Conservation (phyloP, 208 protist species). For the Leishmania braziliensis region DNA sequence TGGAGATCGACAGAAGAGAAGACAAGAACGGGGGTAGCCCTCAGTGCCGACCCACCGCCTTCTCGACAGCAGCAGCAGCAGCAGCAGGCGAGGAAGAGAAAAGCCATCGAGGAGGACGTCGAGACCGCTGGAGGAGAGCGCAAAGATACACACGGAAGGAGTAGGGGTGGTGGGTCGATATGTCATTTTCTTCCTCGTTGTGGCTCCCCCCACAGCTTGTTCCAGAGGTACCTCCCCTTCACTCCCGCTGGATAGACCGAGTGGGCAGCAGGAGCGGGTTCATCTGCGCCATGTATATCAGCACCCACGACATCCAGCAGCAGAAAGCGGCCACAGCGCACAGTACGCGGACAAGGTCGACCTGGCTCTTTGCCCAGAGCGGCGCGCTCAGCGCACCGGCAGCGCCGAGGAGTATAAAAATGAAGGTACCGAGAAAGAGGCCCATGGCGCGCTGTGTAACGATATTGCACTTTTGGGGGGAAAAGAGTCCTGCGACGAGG, state of each 20-base stretch:
- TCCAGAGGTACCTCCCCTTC: not conserved
- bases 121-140: not conserved
- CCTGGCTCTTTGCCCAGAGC: slow-evolving; percentile 84
- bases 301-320: slow-evolving; percentile 92
- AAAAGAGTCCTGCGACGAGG: not conserved
- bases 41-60: not conserved
- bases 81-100: not conserved
- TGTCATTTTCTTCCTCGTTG: not conserved
- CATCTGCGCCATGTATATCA: slow-evolving; percentile 95
- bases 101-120: not conserved
- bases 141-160: not conserved
- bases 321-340: slow-evolving; percentile 77
- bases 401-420: slow-evolving; percentile 65
- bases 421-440: slow-evolving; percentile 72
- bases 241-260: slow-evolving; percentile 79
- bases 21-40: not conserved
- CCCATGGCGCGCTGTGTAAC: slow-evolving; percentile 39
- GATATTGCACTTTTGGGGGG: not conserved
- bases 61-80: not conserved
- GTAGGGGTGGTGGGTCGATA: not conserved
- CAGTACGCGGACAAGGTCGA: slow-evolving; percentile 83
- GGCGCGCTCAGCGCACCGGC: slow-evolving; percentile 58
- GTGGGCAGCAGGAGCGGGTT: slow-evolving; percentile 90
- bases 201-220: not conserved
- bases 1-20: not conserved